Base-by-base conservation (phyloP, 2,329 filamentous ascomycete genomes). In the Penicillium sp. region DNA sequence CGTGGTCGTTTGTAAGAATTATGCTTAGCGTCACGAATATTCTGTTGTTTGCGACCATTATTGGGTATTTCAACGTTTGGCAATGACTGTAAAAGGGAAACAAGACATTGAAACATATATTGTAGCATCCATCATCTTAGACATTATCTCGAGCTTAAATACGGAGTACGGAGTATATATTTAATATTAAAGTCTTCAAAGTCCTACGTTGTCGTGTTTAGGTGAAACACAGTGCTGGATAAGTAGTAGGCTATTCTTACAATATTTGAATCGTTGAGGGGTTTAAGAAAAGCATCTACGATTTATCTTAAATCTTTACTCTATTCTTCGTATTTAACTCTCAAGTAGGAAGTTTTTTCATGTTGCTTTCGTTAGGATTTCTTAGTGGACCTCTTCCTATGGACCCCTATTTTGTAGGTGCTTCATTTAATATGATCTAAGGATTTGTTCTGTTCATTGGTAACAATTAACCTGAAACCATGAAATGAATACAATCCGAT, bases 401-500 rank as follows among this genome's bases (percentile, higher is more conserved):
- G 38, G 6, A 21, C 50, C 50, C 50, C 50, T 51, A 25, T 45
- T 51, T 34, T 44, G 38, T 15, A n/a, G 13, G 43, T 50, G 48
- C 25, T 50, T 36, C 19, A 41, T 50, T 16, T 31, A 15, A 50
- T 13, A 21, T 25, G 3, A 33, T 23, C 6, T 3, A 39, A 23
- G 16, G 25, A 25, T 49, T 33, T 46, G 6, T 19, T 33, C 19
- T 38, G 10, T 25, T 31, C 9, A 44, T 25, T 31, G 25, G 19
- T 40, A 19, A 15, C 36, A 48, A 53, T 53, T 8, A 52, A 45
- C 15, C 27, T 49, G 51, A 53, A 53, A 53, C 51, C 13, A 34
- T 6, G 25, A 15, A 31, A 36, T 39, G 11, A 33, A 33, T 6
- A 13, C 31, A 21, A 13, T 10, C 9, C 27, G 5, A 13, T 19